Conservation (phyloP, 2,329 filamentous ascomycete species). For the Arthrocladium fulminans region DNA sequence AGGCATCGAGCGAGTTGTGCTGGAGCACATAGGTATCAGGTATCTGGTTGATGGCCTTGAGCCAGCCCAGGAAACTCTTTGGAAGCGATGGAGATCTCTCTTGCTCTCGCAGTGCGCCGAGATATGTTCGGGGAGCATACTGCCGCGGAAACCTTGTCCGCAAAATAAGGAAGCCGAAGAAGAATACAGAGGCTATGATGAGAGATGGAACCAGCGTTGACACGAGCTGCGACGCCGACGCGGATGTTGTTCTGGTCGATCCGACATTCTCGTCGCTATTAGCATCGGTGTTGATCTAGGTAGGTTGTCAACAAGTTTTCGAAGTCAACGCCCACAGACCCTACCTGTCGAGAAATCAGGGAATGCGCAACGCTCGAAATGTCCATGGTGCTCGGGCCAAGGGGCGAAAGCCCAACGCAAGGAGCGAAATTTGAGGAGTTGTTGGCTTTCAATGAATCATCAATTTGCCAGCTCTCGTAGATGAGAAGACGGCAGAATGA, state of each 20-base stretch:
- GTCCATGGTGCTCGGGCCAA: not conserved
- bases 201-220: slow-evolving; percentile 42
- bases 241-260: slow-evolving; percentile 23
- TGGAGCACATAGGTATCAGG: slow-evolving; percentile 74
- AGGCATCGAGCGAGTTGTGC: slow-evolving; percentile 86
- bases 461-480: too few species aligned
- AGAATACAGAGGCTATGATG: slow-evolving; percentile 36
- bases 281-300: slow-evolving; percentile 8
- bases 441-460: not conserved
- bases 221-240: slow-evolving; percentile 39
- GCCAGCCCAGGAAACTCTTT: slow-evolving; percentile 57
- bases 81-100: slow-evolving; percentile 53
- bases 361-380: not conserved
- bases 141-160: slow-evolving; percentile 41
- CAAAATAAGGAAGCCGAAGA: slow-evolving; percentile 43
- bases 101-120: slow-evolving; percentile 43
- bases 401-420: not conserved
- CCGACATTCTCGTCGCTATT: slow-evolving; percentile 26
- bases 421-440: not conserved
- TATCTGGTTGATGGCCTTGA: slow-evolving; percentile 55
- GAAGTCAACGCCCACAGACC: too few species aligned
- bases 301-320: not conserved
- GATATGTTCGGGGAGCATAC: slow-evolving; percentile 49
- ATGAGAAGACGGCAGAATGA: too few species aligned
- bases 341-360: not conserved